Conservation (phyloP, 1,284 basidiomycete species). For the Neonothopanus nambi region DNA sequence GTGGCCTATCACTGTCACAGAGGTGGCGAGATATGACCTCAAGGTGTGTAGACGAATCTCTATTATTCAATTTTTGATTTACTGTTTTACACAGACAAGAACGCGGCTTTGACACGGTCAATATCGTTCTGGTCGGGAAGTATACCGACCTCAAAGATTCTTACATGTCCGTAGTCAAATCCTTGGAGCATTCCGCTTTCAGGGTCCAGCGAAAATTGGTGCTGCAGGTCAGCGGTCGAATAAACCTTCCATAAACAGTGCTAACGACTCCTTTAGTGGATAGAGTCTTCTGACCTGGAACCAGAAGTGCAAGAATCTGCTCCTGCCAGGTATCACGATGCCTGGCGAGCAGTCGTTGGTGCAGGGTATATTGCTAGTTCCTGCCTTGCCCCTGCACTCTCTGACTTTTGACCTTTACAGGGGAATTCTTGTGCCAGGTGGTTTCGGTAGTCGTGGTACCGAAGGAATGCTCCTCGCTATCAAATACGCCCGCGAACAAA, state of each 20-base stretch:
- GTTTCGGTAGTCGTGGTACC: slow-evolving; percentile 91
- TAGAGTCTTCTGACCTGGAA: slow-evolving; percentile 95
- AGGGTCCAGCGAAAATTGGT: slow-evolving; percentile 83
- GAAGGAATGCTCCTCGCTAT: slow-evolving; percentile 98
- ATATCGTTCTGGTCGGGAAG: slow-evolving; percentile 94
- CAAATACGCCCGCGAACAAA: slow-evolving; percentile 95
- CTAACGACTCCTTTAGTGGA: slow-evolving; percentile 66
- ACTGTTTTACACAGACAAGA: slow-evolving; percentile 64
- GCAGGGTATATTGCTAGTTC: slow-evolving; percentile 61
- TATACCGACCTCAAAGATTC: slow-evolving; percentile 98
- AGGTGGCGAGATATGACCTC: slow-evolving; percentile 87
- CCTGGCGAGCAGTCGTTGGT: slow-evolving; percentile 91
- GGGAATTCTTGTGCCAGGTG: slow-evolving; percentile 94
- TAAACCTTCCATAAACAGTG: slow-evolving; percentile 12
- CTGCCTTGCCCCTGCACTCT: neutral
- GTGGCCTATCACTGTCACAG: slow-evolving; percentile 66
- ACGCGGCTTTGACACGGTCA: slow-evolving; percentile 88
- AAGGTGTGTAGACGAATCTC: slow-evolving; percentile 42
- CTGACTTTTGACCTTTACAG: slow-evolving; percentile 39
- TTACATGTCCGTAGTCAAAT: slow-evolving; percentile 98
- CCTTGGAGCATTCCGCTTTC: slow-evolving; percentile 96
- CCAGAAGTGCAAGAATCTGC: slow-evolving; percentile 73
- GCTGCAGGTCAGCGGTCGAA: slow-evolving; percentile 59
- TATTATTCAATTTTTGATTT: slow-evolving; percentile 7
- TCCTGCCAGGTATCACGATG: slow-evolving; percentile 93